These are phyloP conservation scores for Coemansia sp. DNA, from an alignment of 192 early-diverging fungal species.

Conservation along the genomic window DNA sequence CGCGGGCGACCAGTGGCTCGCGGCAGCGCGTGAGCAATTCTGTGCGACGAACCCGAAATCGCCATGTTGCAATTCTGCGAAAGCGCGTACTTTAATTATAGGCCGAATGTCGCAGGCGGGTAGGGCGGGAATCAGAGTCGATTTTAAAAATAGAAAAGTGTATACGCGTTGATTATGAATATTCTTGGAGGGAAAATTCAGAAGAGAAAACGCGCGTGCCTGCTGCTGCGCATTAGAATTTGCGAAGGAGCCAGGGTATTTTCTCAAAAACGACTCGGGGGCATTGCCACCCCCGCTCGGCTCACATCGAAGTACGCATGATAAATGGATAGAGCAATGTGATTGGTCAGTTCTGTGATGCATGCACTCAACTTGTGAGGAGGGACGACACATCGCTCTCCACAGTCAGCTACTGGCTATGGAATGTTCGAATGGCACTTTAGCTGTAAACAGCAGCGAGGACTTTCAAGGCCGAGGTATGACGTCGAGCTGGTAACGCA, in stretches of 20 bases:
- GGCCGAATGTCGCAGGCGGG: background rate
- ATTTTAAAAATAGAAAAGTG: background rate
- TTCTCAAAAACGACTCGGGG: background rate
- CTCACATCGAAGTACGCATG: background rate
- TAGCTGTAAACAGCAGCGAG: background rate
- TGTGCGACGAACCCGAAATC: background rate
- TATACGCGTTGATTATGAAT: background rate
- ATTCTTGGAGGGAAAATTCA: background rate
- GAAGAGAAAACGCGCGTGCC: background rate
- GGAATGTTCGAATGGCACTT: background rate
- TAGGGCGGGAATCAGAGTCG: no score
- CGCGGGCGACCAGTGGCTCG: background rate
- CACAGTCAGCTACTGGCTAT: background rate
- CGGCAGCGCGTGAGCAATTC: conserved; percentile 1
- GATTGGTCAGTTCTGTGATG: background rate
- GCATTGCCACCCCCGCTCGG: no score
- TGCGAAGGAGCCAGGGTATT: background rate
- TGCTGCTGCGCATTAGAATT: background rate
- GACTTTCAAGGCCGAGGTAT: background rate
- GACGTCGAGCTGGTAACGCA: background rate
- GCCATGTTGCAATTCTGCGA: background rate
- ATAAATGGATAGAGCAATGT: background rate
- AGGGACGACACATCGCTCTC: no score
- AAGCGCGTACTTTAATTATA: background rate
- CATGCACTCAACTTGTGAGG: background rate